phyloP scores from a whole-genome alignment of 305 asterid genomes.

The Salvia sclarea region DNA sequence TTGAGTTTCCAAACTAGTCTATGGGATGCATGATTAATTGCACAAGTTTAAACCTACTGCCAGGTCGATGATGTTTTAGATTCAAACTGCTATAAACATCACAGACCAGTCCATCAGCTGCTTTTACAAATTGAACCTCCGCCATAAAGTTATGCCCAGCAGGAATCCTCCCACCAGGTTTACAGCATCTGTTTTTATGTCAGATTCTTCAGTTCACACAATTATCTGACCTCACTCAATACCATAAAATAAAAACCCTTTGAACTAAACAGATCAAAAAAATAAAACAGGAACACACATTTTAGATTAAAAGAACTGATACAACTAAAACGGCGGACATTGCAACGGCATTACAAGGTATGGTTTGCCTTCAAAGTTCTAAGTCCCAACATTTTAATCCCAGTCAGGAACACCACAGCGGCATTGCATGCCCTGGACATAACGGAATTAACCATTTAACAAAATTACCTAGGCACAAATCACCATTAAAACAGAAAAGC shows the following conservation, averaged over 20 bases:
- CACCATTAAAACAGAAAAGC: background rate
- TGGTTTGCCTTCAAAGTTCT: conserved; percentile 44
- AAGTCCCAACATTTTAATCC: conserved; percentile 36
- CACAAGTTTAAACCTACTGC: background rate
- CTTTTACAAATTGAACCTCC: conserved; percentile 58
- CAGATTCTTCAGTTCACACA: background rate
- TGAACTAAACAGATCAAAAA: background rate
- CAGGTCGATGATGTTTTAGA: background rate
- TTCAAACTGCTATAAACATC: background rate
- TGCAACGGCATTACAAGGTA: conserved; percentile 25
- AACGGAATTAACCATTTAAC: background rate
- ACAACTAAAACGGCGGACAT: background rate
- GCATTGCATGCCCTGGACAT: conserved; percentile 35
- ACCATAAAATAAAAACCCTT: background rate
- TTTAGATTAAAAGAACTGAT: no score
- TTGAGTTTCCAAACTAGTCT: background rate
- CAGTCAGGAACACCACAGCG: conserved; percentile 47
- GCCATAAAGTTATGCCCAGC: conserved; percentile 47
- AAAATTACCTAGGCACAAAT: background rate
- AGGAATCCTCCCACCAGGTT: conserved; percentile 58
- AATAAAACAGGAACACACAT: background rate
- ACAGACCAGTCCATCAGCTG: conserved; percentile 59
- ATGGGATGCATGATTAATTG: background rate
- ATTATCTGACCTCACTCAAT: background rate
- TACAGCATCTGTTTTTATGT: conserved; percentile 50